Base-by-base conservation (phyloP, 768 basidiomycete genomes). In the Rhizopogon salebrosus region DNA sequence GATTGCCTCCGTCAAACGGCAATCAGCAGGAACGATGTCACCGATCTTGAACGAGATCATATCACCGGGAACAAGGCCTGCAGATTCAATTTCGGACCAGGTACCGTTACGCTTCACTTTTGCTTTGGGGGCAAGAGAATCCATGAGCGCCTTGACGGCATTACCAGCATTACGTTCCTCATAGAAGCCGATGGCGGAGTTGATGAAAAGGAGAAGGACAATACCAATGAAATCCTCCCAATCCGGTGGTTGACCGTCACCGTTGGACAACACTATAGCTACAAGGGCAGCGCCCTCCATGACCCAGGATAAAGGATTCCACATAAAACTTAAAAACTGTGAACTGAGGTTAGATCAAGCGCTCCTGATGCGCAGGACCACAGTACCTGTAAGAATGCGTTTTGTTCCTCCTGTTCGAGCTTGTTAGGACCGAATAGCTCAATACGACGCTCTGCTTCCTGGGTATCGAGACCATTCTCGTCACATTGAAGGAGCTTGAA, bases 221-320 rank as follows among this genome's bases (percentile, higher is more conserved):
- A 98, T 98, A 82, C 95, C 95, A 72, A 89, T 80, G 74, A 98
- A 98, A 76, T 98, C 95, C 67, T 90, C 76, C 95, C 95, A 98
- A 66, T 98, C 95, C 18, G 95, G 95, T 26, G 95, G 83, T 51
- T 78, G 75, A 52, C 77, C 74, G 62, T 85, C 84, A 71, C 95
- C 95, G 71, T 98, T 98, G 52, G 95, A 97, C 27, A 98, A 83
- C 38, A 83, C 93, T 69, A 98, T 98, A 43, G 95, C 95, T 59
- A 94, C 92, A 27, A 93, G 78, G 7, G 92, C 90, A 36, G 94
- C 94, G 57, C 87, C 93, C 72, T 98, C 95, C 95, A 98, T 98
- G 72, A 98, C 95, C 95, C 95, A 98, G 31, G 95, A 98, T 11
- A 98, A 78, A 40, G 95, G 95, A 75, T 98, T 98, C 95, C 95